These are phyloP conservation scores for Aspergillus hiratsukae DNA, from an alignment of 2,329 filamentous ascomycete genomes.

Conservation along the genomic window DNA sequence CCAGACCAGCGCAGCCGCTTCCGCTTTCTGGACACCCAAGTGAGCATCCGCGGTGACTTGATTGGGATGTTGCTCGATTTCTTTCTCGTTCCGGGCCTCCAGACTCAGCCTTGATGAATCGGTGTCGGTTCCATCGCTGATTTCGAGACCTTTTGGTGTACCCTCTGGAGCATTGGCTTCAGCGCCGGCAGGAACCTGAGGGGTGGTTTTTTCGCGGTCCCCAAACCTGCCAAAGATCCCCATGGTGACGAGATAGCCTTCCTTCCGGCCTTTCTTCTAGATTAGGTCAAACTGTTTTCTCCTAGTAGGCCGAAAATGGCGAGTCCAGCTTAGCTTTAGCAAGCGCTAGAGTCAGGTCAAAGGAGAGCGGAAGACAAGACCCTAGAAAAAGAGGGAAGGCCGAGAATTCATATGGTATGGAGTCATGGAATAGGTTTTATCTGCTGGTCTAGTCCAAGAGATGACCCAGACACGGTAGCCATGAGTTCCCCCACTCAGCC, in stretches of 20 bases:
- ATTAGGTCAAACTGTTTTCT: not conserved
- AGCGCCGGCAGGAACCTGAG: not conserved
- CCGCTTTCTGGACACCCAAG: constrained; percentile 44
- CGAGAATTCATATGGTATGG: not conserved
- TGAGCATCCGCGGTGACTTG: constrained; percentile 28
- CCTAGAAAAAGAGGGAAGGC: not conserved
- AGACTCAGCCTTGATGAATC: constrained; percentile 22
- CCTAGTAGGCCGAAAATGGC: not conserved
- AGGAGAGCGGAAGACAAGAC: not conserved
- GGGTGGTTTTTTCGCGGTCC: not conserved
- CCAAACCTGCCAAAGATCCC: not conserved
- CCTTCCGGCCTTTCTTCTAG: not conserved
- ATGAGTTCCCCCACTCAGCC: not conserved
- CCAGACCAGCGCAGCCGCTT: constrained; percentile 46
- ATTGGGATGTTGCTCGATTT: constrained; percentile 19
- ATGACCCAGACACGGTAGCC: too few relatives aligned
- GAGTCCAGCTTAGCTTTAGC: not conserved
- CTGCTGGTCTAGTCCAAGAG: not conserved
- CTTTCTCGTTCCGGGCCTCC: constrained; percentile 26
- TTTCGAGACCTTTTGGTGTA: not conserved
- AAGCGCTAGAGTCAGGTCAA: not conserved
- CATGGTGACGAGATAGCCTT: not conserved
- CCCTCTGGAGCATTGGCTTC: not conserved
- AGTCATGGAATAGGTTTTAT: not conserved
- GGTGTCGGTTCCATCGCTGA: constrained; percentile 2